These are phyloP conservation scores for Annulohypoxylon stygium DNA, from an alignment of 495 filamentous ascomycete genomes.

Conservation along the genomic window DNA sequence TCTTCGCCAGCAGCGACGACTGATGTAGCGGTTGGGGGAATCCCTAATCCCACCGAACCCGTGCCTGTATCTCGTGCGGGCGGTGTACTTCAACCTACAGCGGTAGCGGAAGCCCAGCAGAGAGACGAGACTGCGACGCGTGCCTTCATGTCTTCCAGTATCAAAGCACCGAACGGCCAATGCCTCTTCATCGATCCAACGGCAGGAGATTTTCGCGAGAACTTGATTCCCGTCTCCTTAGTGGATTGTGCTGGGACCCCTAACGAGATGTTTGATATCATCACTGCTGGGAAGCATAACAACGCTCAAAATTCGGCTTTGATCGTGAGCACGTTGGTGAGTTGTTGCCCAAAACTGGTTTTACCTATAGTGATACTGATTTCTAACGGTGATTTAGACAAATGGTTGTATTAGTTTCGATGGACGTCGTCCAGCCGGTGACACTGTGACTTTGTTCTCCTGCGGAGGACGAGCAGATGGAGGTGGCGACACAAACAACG, in stretches of 20 bases:
- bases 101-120: conserved; percentile 61
- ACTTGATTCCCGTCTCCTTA: conserved; percentile 64
- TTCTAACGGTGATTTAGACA: conserved; percentile 44
- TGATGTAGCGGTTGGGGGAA: conserved; percentile 33
- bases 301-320: conserved; percentile 55
- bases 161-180: conserved; percentile 63
- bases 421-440: conserved; percentile 55
- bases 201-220: conserved; percentile 68
- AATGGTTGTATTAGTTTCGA: conserved; percentile 68
- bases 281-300: conserved; percentile 66
- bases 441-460: conserved; percentile 65
- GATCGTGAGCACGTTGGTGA: conserved; percentile 62
- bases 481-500: conserved; percentile 58
- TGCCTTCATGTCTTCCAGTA: conserved; percentile 60
- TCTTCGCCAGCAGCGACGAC: conserved; percentile 20
- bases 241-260: conserved; percentile 60
- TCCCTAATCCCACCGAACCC: conserved; percentile 61
- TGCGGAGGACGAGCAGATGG: conserved; percentile 68
- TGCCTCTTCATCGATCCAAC: conserved; percentile 67
- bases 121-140: conserved; percentile 63
- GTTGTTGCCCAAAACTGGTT: background rate
- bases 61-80: conserved; percentile 66
- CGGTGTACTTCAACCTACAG: conserved; percentile 61
- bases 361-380: background rate
- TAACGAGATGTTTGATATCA: conserved; percentile 68